Evolutionary conservation across 2,329 filamentous ascomycete species (phyloP).

Genomic region (Colletotrichum incanum): DNA sequence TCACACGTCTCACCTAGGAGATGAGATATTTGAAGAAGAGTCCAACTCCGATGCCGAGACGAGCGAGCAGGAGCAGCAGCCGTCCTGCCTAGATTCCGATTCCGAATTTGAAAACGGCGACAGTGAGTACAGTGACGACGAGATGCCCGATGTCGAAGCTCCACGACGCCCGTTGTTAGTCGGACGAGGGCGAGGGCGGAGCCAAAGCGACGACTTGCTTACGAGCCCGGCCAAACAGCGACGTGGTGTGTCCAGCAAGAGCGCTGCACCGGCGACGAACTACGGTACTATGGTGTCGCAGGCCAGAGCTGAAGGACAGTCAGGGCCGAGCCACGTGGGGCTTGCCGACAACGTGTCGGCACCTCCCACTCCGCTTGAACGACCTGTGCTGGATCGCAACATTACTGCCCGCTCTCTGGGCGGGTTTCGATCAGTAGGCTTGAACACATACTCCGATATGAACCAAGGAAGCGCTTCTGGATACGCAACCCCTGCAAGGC

Average conservation of each 20-base stretch:
- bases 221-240: constrained; percentile 34
- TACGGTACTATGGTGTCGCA: constrained; percentile 49
- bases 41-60: constrained; percentile 53
- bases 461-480: constrained; percentile 26
- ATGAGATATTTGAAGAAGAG: constrained; percentile 68
- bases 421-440: constrained; percentile 27
- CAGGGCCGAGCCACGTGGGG: constrained; percentile 26
- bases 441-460: constrained; percentile 34
- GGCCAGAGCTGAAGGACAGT: constrained; percentile 36
- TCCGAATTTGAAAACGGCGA: constrained; percentile 53
- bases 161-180: constrained; percentile 43
- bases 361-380: constrained; percentile 38
- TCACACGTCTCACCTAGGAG: constrained; percentile 80
- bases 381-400: constrained; percentile 35
- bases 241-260: constrained; percentile 39
- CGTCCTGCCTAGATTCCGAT: constrained; percentile 51
- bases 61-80: constrained; percentile 57
- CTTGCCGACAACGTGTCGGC: constrained; percentile 31
- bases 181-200: constrained; percentile 34
- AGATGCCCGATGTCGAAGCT: constrained; percentile 44
- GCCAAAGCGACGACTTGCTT: constrained; percentile 41
- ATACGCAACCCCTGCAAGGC: constrained; percentile 54
- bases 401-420: constrained; percentile 36
- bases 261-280: constrained; percentile 18
- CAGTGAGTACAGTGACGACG: constrained; percentile 50